Percentiles rank a stretch among this genome's conserved stretches.
Evolutionary conservation across 129 eudicot genomes (phyloP).

Genomic region (Flaveria sonorensis): DNA sequence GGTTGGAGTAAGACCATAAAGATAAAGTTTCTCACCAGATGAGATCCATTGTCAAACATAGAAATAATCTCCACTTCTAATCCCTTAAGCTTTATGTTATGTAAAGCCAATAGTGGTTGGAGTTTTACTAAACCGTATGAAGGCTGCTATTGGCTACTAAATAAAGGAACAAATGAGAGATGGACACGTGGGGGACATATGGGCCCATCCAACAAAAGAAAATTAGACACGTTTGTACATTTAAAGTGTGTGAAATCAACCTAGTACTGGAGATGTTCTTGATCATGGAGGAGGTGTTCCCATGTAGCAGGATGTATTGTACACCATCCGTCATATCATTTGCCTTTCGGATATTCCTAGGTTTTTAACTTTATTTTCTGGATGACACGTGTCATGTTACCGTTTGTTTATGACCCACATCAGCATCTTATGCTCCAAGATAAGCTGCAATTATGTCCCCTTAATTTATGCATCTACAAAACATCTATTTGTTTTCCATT

Average conservation of each 20-base stretch:
- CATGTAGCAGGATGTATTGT: constrained; percentile 27
- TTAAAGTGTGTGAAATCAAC: constrained; percentile 23
- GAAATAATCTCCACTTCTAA: background rate
- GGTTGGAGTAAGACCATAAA: background rate
- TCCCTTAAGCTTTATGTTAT: constrained; percentile 8
- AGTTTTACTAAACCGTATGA: constrained; percentile 12
- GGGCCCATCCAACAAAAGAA: constrained; percentile 28
- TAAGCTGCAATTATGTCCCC: constrained; percentile 26
- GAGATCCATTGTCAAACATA: background rate
- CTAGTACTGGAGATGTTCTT: constrained; percentile 31
- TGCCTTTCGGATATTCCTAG: constrained; percentile 22
- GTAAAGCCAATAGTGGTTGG: constrained; percentile 16
- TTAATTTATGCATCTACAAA: constrained; percentile 13
- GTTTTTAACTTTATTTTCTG: background rate
- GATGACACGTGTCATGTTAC: constrained; percentile 32
- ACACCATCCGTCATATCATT: constrained; percentile 15
- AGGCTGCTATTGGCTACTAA: background rate
- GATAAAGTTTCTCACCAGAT: background rate
- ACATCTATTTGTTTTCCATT: background rate
- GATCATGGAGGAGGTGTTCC: constrained; percentile 32
- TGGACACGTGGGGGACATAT: constrained; percentile 28
- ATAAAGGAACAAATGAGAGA: constrained; percentile 7
- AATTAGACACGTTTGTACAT: constrained; percentile 20
- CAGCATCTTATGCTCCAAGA: constrained; percentile 33
- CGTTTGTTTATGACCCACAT: constrained; percentile 19